These are phyloP conservation scores for Euphrasia confusa DNA, from an alignment of 257 asterid genomes.

Conservation along the genomic window DNA sequence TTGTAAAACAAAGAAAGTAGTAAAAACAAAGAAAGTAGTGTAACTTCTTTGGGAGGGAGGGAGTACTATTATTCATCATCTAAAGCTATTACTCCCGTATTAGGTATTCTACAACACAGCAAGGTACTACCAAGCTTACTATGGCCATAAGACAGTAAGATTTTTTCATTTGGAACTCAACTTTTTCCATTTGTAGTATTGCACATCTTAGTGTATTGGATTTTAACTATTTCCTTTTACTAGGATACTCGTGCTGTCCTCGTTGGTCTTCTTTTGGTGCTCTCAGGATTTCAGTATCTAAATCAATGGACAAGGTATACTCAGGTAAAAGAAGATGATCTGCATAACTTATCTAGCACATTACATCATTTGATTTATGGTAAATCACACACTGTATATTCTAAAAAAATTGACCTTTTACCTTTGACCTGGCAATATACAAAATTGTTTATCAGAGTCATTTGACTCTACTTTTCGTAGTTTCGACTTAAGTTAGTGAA, in stretches of 20 bases:
- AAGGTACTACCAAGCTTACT: conserved; percentile 88
- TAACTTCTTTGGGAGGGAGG: too few relatives aligned
- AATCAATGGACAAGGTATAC: conserved; percentile 90
- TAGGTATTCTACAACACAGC: conserved; percentile 92
- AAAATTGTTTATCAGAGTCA: not conserved
- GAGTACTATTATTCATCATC: conserved; percentile 12
- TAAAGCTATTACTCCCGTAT: conserved; percentile 20
- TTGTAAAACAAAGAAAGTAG: too few relatives aligned
- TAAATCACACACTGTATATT: not conserved
- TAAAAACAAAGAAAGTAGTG: too few relatives aligned
- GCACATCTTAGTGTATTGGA: conserved; percentile 11
- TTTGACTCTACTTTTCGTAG: not conserved
- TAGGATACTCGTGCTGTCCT: conserved; percentile 96
- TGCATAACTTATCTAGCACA: conserved; percentile 1
- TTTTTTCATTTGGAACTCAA: conserved; percentile 11
- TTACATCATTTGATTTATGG: conserved; percentile 9
- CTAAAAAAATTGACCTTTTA: not conserved
- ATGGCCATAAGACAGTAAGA: conserved; percentile 92
- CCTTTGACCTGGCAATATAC: not conserved
- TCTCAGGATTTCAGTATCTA: conserved; percentile 84
- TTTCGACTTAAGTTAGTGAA: not conserved
- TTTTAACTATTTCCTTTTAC: conserved; percentile 24
- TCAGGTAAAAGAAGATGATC: conserved; percentile 54
- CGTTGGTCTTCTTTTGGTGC: conserved; percentile 83
- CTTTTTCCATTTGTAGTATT: conserved; percentile 6